Conservation (phyloP, 2,329 filamentous ascomycete genomes). For the Microdochium bolleyi region DNA sequence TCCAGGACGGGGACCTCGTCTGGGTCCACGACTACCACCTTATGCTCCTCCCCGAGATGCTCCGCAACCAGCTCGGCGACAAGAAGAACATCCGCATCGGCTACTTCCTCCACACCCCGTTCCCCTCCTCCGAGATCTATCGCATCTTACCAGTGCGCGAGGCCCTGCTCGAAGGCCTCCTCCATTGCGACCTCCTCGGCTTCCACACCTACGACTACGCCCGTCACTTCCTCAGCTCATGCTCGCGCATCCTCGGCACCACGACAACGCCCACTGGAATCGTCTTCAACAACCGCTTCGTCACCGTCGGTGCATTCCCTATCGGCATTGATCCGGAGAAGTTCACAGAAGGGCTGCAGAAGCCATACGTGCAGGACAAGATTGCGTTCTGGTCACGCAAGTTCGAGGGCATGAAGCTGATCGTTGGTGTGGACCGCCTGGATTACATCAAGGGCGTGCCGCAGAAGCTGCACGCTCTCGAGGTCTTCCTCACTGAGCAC, state of each 20-base stretch:
- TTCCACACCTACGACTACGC: conserved; percentile 99
- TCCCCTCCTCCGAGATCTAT: conserved; percentile 95
- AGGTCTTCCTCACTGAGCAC: conserved; percentile 94
- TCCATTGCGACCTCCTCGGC: conserved; percentile 91
- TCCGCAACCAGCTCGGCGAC: conserved; percentile 78
- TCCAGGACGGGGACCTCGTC: conserved; percentile 87
- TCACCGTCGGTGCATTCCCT: conserved; percentile 90
- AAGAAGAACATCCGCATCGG: conserved; percentile 91
- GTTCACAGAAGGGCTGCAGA: conserved; percentile 81
- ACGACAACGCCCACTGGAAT: conserved; percentile 88
- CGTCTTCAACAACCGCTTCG: conserved; percentile 79
- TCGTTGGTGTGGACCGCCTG: conserved; percentile 91
- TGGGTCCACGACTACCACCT: conserved; percentile 99
- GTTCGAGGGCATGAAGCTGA: conserved; percentile 92
- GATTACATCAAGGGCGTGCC: conserved; percentile 99
- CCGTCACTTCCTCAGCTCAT: conserved; percentile 94
- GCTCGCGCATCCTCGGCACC: conserved; percentile 81
- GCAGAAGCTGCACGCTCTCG: conserved; percentile 91
- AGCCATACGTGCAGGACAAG: conserved; percentile 77
- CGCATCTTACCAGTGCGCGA: conserved; percentile 89
- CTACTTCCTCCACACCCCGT: conserved; percentile 96
- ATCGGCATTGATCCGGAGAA: conserved; percentile 98
- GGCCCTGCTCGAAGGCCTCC: conserved; percentile 74
- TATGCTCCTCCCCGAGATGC: conserved; percentile 93
- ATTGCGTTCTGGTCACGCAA: conserved; percentile 80